Evolutionary conservation across 2,329 filamentous ascomycete genomes (phyloP).

Genomic region (Chaetomiaceae sp.): DNA sequence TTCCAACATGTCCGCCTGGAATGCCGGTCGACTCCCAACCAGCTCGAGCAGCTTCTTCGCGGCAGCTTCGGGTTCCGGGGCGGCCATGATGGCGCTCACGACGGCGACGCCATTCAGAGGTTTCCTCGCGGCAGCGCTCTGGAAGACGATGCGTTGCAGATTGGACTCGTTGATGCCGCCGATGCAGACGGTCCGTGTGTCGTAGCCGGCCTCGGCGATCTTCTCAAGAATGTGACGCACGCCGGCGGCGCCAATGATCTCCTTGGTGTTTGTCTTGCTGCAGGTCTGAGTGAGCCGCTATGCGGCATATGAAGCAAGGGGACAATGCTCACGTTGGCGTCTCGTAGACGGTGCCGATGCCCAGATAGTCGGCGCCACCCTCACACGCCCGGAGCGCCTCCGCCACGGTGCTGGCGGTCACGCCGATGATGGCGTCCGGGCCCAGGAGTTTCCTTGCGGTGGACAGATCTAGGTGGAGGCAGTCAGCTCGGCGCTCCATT

Average conservation of each 20-base stretch:
- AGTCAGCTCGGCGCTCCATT: not conserved
- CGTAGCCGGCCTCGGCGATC: constrained; percentile 44
- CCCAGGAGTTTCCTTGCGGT: constrained; percentile 69
- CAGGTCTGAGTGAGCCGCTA: too few relatives aligned
- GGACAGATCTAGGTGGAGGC: constrained; percentile 41
- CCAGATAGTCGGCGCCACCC: constrained; percentile 82
- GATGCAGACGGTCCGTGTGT: constrained; percentile 69
- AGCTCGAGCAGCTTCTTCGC: constrained; percentile 53
- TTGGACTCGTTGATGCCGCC: constrained; percentile 80
- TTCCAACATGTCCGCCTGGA: constrained; percentile 19
- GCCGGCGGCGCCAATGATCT: constrained; percentile 68
- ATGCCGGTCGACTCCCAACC: constrained; percentile 39
- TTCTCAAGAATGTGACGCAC: constrained; percentile 59
- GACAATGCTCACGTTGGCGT: constrained; percentile 64
- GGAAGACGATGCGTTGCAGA: constrained; percentile 65
- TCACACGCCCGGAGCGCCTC: constrained; percentile 68
- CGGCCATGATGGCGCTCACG: constrained; percentile 80
- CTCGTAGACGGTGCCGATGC: constrained; percentile 82
- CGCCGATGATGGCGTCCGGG: constrained; percentile 73
- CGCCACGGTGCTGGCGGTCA: constrained; percentile 68
- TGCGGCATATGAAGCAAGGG: too few relatives aligned
- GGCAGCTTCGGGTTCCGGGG: constrained; percentile 58
- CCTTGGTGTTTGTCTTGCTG: constrained; percentile 78
- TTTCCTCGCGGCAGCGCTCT: constrained; percentile 52
- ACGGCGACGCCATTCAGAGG: constrained; percentile 75